A percentile compares a stretch with the other conserved stretches of the same genome.
These are phyloP conservation scores for Nannizziopsis barbatae DNA, from an alignment of 2,329 filamentous ascomycete genomes.

Conservation along the genomic window DNA sequence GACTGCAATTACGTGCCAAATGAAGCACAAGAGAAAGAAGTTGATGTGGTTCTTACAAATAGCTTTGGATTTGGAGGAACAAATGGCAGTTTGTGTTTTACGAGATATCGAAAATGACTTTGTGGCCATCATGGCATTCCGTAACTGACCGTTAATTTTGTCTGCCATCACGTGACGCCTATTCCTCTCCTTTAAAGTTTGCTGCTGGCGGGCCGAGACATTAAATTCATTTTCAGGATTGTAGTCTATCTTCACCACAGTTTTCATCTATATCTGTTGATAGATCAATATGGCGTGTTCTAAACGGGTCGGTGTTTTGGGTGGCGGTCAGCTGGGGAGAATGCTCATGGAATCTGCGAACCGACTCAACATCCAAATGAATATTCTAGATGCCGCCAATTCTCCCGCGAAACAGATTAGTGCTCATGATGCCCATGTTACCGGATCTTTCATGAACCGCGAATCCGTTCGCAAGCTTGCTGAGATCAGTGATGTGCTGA, in stretches of 20 bases:
- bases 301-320: conserved; percentile 40
- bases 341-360: conserved; percentile 90
- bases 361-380: conserved; percentile 64
- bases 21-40: conserved; percentile 54
- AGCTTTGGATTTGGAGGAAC: conserved; percentile 98
- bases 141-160: not conserved
- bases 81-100: conserved; percentile 78
- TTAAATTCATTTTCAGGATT: not conserved
- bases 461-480: conserved; percentile 72
- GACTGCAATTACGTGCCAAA: conserved; percentile 78
- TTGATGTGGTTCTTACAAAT: conserved; percentile 74
- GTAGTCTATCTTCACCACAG: not conserved
- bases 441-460: conserved; percentile 78
- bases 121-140: not conserved
- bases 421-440: conserved; percentile 60
- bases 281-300: conserved; percentile 10
- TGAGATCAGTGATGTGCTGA: conserved; percentile 63
- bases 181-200: not conserved
- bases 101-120: conserved; percentile 16
- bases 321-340: conserved; percentile 68
- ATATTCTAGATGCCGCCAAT: conserved; percentile 63
- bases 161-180: not conserved
- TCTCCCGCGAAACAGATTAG: conserved; percentile 80
- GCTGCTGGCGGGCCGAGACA: not conserved
- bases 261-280: not conserved